phyloP scores from a whole-genome alignment of 208 protist species.

The Herpetomonas tarakana region DNA sequence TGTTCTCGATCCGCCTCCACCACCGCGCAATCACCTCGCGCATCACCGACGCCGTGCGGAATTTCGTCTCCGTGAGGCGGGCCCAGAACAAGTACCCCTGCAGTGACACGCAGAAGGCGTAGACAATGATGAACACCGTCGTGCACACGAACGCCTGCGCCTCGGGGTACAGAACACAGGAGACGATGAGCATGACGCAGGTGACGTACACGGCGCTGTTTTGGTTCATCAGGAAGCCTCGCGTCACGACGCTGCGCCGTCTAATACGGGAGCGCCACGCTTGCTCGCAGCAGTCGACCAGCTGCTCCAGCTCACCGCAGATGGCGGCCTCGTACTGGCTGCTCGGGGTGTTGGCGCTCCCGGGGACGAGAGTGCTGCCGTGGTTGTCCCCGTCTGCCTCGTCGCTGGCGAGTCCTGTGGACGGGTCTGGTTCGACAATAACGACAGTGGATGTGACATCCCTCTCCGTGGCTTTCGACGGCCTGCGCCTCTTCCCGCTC shows the following conservation, averaged over 20 bases:
- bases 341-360: constrained; percentile 41
- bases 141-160: constrained; percentile 54
- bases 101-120: constrained; percentile 44
- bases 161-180: constrained; percentile 48
- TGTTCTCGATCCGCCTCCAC: constrained; percentile 46
- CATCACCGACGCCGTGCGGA: constrained; percentile 57
- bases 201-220: constrained; percentile 54
- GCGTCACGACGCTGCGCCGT: constrained; percentile 32
- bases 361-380: constrained; percentile 1
- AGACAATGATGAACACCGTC: constrained; percentile 58
- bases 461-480: no score
- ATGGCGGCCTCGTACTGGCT: constrained; percentile 67
- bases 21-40: constrained; percentile 56
- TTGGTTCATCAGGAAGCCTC: constrained; percentile 53
- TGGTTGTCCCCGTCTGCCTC: neutral
- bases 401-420: neutral
- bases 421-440: neutral
- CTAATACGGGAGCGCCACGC: constrained; percentile 35
- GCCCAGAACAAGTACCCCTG: constrained; percentile 79
- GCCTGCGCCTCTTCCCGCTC: no score
- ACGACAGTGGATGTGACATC: neutral
- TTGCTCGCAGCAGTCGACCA: constrained; percentile 42
- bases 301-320: constrained; percentile 42
- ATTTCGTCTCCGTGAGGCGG: constrained; percentile 73
- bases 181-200: constrained; percentile 63